Base-by-base conservation (phyloP, 768 basidiomycete species). In the Mycena olivaceomarginata region DNA sequence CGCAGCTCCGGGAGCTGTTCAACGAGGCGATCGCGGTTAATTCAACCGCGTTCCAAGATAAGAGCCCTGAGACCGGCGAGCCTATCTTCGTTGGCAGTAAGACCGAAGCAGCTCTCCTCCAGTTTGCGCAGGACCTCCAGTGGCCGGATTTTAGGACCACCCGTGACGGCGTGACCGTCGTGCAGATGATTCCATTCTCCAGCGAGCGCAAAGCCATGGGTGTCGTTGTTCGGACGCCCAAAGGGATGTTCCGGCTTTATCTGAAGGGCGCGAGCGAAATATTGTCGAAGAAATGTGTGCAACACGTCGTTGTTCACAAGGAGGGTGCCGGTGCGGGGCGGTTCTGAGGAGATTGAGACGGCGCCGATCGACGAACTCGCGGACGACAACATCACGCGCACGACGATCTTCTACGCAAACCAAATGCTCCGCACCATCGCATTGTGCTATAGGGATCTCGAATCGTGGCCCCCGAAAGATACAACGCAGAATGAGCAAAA, bases 211-310 rank as follows among this genome's bases (percentile, higher is more conserved):
- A 99, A 87, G 92, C 95, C 10, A 98, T 98, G 97, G 98, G 96
- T 48, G 95, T 96, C 71, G 96, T 98, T 31, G 90, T 99, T 77
- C 88, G 88, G 83, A 84, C 92, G 25, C 85, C 87, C 15, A 82
- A 90, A 59, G 92, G 91, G 12, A 82, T 82, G 15, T 93, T 89
- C 80, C 92, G 98, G 57, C 85, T 97, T 2, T 95, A 95, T 83
- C 84, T 97, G 83, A 99, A 99, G 87, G 98, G 98, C 31, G 98
- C 98, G 4, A 95, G 94, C 80, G 98, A 99, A 84, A 96, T 99
- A 77, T 89, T 99, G 59, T 93, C 94, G 59, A 95, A 94, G 88
- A 88, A 90, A 73, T 97, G 96, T 82, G 90, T 82, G 8, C 84
- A 85, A 10, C 95, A 98, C 83, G 92, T 99, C 70, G 91, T 95